phyloP scores from a whole-genome alignment of 176 grass and related monocot species.

The Phoenix roebelenii region DNA sequence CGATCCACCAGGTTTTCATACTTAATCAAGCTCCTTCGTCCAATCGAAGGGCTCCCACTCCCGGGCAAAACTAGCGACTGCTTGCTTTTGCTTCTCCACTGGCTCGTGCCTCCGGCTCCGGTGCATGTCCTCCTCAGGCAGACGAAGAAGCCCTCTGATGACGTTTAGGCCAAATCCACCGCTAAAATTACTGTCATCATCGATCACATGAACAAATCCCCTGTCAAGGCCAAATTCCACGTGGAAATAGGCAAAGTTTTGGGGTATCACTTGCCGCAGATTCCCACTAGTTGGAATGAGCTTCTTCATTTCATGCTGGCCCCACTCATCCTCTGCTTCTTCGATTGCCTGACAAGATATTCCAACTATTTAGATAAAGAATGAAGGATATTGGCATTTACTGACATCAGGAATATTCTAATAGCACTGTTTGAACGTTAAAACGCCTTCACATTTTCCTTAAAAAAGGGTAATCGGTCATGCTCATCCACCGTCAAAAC shows the following conservation, averaged over 20 bases:
- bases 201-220: conserved; percentile 92
- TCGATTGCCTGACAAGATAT: conserved; percentile 53
- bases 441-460: no score
- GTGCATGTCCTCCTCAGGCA: conserved; percentile 87
- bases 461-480: no score
- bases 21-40: conserved; percentile 59
- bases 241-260: conserved; percentile 93
- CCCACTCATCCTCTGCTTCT: conserved; percentile 90
- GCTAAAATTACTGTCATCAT: conserved; percentile 70
- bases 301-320: conserved; percentile 86
- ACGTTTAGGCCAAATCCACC: conserved; percentile 77
- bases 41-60: conserved; percentile 85
- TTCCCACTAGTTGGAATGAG: conserved; percentile 77
- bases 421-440: no score
- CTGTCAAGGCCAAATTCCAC: conserved; percentile 79
- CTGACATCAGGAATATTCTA: no score
- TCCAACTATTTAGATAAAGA: no score
- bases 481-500: no score
- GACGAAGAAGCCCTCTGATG: conserved; percentile 55
- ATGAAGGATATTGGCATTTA: no score
- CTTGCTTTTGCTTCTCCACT: conserved; percentile 54
- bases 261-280: conserved; percentile 58
- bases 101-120: conserved; percentile 56
- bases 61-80: conserved; percentile 44
- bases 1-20: not conserved